These are phyloP conservation scores for Allium fistulosum DNA, from an alignment of 106 monocot genomes.

Conservation along the genomic window DNA sequence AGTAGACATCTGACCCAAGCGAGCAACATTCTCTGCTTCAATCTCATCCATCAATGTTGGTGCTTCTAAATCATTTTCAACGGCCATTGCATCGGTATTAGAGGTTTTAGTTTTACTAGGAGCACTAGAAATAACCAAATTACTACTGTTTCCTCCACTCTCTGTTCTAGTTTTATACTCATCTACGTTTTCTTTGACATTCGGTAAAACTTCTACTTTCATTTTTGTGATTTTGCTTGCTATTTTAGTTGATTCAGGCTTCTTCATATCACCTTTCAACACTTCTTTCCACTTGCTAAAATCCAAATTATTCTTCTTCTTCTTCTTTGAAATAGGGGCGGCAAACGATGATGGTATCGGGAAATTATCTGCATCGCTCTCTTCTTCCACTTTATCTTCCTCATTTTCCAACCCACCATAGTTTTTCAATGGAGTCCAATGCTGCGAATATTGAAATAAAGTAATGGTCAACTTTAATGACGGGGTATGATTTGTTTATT, in stretches of 20 bases:
- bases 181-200: not conserved
- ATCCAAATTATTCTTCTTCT: conserved; percentile 76
- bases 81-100: not conserved
- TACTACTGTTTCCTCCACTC: no score
- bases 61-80: not conserved
- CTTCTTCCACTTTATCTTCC: conserved; percentile 23
- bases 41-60: conserved; percentile 52
- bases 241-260: conserved; percentile 9
- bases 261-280: not conserved
- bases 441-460: conserved; percentile 22
- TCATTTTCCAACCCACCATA: conserved; percentile 2
- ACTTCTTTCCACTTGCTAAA: conserved; percentile 68
- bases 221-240: conserved; percentile 1
- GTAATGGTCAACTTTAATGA: not conserved
- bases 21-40: conserved; percentile 55
- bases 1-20: conserved; percentile 58
- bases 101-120: not conserved
- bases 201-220: not conserved
- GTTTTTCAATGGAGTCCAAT: conserved; percentile 35
- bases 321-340: conserved; percentile 37
- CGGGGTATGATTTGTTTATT: no score
- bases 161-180: not conserved
- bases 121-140: not conserved
- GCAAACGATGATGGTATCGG: conserved; percentile 23
- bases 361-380: conserved; percentile 32